phyloP scores from a whole-genome alignment of 768 basidiomycete genomes.

The Serendipita indica region DNA sequence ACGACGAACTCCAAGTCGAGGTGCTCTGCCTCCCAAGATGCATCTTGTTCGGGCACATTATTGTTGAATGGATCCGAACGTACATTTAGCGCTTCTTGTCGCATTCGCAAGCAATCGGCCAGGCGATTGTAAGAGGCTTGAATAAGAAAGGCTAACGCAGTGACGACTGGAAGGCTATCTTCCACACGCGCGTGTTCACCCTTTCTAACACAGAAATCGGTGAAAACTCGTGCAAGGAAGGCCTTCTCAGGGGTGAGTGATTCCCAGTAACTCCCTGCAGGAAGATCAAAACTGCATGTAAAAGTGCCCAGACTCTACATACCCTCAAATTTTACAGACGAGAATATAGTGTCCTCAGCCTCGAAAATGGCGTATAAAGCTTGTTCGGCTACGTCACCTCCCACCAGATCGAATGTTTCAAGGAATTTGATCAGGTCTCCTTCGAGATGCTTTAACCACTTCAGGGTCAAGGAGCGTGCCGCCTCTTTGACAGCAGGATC shows the following conservation, averaged over 20 bases:
- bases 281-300: not conserved
- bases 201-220: conserved; percentile 52
- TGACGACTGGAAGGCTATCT: conserved; percentile 66
- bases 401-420: conserved; percentile 41
- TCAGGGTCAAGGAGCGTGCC: conserved; percentile 51
- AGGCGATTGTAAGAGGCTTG: conserved; percentile 56
- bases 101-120: conserved; percentile 27
- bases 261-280: conserved; percentile 56
- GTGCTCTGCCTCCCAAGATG: conserved; percentile 31
- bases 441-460: conserved; percentile 54
- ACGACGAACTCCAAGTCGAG: conserved; percentile 50
- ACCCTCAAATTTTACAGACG: conserved; percentile 58
- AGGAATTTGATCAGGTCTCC: conserved; percentile 36
- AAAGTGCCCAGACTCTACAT: conserved; percentile 14
- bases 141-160: conserved; percentile 60
- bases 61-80: conserved; percentile 16
- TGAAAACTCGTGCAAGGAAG: conserved; percentile 71
- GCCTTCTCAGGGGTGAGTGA: conserved; percentile 56
- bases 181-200: conserved; percentile 52
- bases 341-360: conserved; percentile 47
- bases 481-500: conserved; percentile 58
- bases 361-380: conserved; percentile 61
- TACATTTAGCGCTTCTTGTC: conserved; percentile 21
- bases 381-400: conserved; percentile 45
- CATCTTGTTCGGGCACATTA: conserved; percentile 17